Conservation (phyloP, 2,329 filamentous ascomycete genomes). For the Ophiostoma montium region DNA sequence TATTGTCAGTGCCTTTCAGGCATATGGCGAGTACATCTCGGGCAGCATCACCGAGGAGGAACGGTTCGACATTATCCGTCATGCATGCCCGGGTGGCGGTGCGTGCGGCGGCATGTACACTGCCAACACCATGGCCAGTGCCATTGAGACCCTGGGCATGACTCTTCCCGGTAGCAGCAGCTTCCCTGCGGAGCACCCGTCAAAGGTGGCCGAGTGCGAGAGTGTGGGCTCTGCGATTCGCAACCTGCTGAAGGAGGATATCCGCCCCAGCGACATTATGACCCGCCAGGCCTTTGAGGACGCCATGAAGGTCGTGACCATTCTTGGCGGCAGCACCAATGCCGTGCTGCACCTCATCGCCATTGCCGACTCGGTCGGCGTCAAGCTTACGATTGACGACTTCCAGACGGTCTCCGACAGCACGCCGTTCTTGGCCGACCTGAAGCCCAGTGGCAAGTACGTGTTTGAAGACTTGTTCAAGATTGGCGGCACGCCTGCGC, state of each 20-base stretch:
- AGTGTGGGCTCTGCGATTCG: conserved; percentile 59
- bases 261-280: conserved; percentile 63
- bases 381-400: conserved; percentile 74
- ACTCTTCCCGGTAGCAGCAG: conserved; percentile 72
- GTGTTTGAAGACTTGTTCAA: conserved; percentile 76
- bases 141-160: conserved; percentile 61
- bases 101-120: conserved; percentile 83
- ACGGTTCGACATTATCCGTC: conserved; percentile 84
- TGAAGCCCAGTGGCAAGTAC: conserved; percentile 77
- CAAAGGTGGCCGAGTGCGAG: conserved; percentile 60
- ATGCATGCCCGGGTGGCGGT: conserved; percentile 75
- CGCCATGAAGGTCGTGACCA: conserved; percentile 70
- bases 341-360: conserved; percentile 75
- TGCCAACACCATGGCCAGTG: conserved; percentile 63
- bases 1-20: conserved; percentile 95
- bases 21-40: conserved; percentile 87
- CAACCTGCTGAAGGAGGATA: conserved; percentile 61
- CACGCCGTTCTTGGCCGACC: conserved; percentile 65
- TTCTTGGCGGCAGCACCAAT: conserved; percentile 75
- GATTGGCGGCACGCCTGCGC: conserved; percentile 72
- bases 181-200: conserved; percentile 58
- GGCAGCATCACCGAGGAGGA: conserved; percentile 84
- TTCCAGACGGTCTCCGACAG: conserved; percentile 72
- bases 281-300: conserved; percentile 72
- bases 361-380: conserved; percentile 66